A percentile compares a stretch with the other conserved stretches of the same genome.
These are phyloP conservation scores for Aspergillus candidus DNA, from an alignment of 2,329 filamentous ascomycete genomes.

Conservation along the genomic window DNA sequence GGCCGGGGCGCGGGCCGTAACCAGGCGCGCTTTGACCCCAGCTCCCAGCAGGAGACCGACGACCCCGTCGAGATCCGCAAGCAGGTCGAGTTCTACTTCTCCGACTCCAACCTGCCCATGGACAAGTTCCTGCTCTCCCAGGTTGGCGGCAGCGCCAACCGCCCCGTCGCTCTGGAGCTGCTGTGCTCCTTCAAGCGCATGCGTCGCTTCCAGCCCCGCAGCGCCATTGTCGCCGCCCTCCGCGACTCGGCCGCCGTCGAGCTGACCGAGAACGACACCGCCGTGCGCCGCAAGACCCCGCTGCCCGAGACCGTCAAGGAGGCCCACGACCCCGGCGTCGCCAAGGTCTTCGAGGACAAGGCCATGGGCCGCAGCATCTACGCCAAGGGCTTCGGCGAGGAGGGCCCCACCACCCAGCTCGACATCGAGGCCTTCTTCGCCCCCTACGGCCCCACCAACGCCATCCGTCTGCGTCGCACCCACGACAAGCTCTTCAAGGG, in stretches of 20 bases:
- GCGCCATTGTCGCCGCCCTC: slow-evolving; percentile 74
- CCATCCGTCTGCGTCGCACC: slow-evolving; percentile 78
- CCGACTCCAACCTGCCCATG: slow-evolving; percentile 78
- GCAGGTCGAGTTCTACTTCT: slow-evolving; percentile 97
- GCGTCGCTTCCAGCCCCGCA: slow-evolving; percentile 86
- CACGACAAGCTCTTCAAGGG: slow-evolving; percentile 79
- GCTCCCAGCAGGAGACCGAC: slow-evolving; percentile 60
- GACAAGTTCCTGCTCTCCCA: slow-evolving; percentile 82
- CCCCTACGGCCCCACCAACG: slow-evolving; percentile 69
- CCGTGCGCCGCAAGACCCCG: slow-evolving; percentile 68
- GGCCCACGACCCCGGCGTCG: slow-evolving; percentile 50
- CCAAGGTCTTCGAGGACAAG: slow-evolving; percentile 56
- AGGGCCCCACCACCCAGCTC: slow-evolving; percentile 78
- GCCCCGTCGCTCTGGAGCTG: slow-evolving; percentile 65
- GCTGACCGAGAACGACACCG: slow-evolving; percentile 66
- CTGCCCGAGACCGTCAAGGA: slow-evolving; percentile 49
- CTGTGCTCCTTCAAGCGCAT: slow-evolving; percentile 91
- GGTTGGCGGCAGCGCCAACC: slow-evolving; percentile 69
- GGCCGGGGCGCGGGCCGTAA: slow-evolving; percentile 36
- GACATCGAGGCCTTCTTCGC: slow-evolving; percentile 91
- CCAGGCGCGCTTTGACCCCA: slow-evolving; percentile 67
- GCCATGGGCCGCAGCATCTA: slow-evolving; percentile 73
- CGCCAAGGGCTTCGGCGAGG: slow-evolving; percentile 87
- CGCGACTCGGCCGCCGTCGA: slow-evolving; percentile 69
- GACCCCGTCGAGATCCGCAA: slow-evolving; percentile 76